Base-by-base conservation (phyloP, 169 alveolate species). In the Plasmodium berghei region DNA sequence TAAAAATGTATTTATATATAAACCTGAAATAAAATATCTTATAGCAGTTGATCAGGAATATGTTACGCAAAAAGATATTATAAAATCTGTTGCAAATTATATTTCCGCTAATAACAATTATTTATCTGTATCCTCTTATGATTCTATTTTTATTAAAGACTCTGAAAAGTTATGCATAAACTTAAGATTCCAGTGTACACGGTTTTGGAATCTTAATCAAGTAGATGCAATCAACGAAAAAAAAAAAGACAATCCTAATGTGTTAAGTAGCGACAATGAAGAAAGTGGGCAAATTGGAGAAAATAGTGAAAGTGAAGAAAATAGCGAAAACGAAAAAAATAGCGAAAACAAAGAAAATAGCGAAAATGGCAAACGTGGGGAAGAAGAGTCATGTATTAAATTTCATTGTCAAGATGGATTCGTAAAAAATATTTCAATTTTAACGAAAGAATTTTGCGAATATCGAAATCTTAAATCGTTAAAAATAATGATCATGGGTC, bases 331-430 rank as follows among this genome's bases (percentile, higher is more conserved):
- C 4, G 22, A 16, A 0, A 34, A 67, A 5, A 8, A n/a, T 5
- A 9, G 8, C 6, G 59, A 70, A 8, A 28, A n/a, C 2, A 18
- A 22, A 1, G 61, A 63, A 24, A 22, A 6, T 16, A 6, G 24
- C 10, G 45, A 75, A 3, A 22, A 18, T 8, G 24, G 10, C 42
- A 49, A 52, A 1, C 26, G 26, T 20, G 9, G 14, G 5, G 48
- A 63, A 48, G 14, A 5, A 24, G 24, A 14, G 9, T 22, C 9
- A 6, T 12, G 16, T 24, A 20, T 75, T 20, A 75, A 26, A 24
- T 75, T 75, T 45, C 89, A 75, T 9, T 75, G 89, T 20, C 48
- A 18, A 16, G 89, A 75, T 34, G 89, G 89, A 9, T 75, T 75
- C 46, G 12, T 67, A 9, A 75, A 49, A 63, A 75, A 75, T 5